Percentiles rank a stretch among this genome's conserved stretches.
Conservation (phyloP, 225 moss, liverwort and hornwort species). For the Marchantia paleacea region DNA sequence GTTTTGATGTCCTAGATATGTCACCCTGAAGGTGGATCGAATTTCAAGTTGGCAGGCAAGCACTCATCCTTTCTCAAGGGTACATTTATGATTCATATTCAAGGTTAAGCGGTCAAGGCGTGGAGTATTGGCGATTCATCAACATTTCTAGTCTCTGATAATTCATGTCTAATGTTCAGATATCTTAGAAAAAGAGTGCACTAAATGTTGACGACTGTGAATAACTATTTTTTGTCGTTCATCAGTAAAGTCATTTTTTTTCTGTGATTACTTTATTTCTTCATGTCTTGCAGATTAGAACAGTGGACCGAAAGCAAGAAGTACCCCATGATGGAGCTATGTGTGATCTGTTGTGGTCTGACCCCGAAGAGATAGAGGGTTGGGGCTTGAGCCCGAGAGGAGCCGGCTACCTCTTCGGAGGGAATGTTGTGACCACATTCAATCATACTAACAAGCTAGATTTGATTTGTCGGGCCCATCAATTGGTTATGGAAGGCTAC, state of each 20-base stretch:
- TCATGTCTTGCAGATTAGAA: slow-evolving; percentile 68
- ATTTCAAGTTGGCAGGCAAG: not conserved
- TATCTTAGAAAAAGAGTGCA: not conserved
- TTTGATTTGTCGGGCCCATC: slow-evolving; percentile 94
- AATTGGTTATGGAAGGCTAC: slow-evolving; percentile 99
- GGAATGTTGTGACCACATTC: slow-evolving; percentile 93
- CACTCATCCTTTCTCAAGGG: not conserved
- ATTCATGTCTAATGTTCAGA: not conserved
- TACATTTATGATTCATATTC: too few species aligned
- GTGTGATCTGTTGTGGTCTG: slow-evolving; percentile 99
- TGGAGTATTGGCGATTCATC: not conserved
- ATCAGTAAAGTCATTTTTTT: not conserved
- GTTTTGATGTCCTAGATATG: not conserved
- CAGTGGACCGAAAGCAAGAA: slow-evolving; percentile 97
- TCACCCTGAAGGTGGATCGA: too few species aligned
- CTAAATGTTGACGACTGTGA: not conserved
- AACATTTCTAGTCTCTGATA: not conserved
- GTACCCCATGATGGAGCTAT: slow-evolving; percentile 99
- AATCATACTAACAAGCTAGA: slow-evolving; percentile 99
- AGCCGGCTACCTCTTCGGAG: slow-evolving; percentile 98
- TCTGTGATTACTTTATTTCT: not conserved
- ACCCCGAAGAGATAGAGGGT: slow-evolving; percentile 96
- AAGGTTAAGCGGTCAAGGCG: not conserved
- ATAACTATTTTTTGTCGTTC: not conserved
- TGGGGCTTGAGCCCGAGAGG: slow-evolving; percentile 99